These are phyloP conservation scores for Micromonas pusilla DNA, from an alignment of 139 green algal species.

Conservation along the genomic window DNA sequence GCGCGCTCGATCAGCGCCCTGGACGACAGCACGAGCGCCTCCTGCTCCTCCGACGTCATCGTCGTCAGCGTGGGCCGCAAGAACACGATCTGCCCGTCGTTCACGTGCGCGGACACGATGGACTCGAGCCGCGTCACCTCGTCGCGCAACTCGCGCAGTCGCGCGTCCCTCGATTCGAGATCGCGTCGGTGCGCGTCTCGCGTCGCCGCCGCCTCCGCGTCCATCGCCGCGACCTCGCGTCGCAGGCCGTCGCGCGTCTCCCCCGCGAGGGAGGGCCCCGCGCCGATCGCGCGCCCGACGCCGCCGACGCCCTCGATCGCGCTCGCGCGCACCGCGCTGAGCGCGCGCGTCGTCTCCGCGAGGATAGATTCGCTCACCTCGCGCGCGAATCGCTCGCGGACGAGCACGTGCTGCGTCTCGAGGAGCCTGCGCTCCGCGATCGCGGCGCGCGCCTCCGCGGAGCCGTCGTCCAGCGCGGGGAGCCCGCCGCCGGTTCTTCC, in stretches of 20 bases:
- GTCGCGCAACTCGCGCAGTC: neutral
- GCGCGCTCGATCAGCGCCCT: neutral
- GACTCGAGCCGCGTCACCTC: neutral
- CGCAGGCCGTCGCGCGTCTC: neutral
- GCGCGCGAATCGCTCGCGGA: neutral
- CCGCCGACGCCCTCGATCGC: neutral
- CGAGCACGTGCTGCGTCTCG: conserved; percentile 9
- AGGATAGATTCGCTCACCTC: conserved; percentile 13
- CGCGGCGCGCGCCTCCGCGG: neutral
- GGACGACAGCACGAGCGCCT: neutral
- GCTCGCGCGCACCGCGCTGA: neutral
- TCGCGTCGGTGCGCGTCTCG: neutral
- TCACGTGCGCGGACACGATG: too few relatives aligned
- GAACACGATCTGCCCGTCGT: too few relatives aligned
- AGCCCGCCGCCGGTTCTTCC: neutral
- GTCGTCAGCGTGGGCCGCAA: neutral
- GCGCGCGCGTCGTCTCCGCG: neutral
- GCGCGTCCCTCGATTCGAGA: neutral
- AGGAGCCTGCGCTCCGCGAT: neutral
- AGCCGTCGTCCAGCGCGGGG: neutral
- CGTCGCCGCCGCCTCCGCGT: neutral
- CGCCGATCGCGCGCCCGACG: neutral
- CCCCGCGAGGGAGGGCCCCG: neutral
- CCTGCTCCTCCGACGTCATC: neutral
- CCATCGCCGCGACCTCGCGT: neutral